Conservation (phyloP, 2,329 filamentous ascomycete species). For the Meredithiella fracta region DNA sequence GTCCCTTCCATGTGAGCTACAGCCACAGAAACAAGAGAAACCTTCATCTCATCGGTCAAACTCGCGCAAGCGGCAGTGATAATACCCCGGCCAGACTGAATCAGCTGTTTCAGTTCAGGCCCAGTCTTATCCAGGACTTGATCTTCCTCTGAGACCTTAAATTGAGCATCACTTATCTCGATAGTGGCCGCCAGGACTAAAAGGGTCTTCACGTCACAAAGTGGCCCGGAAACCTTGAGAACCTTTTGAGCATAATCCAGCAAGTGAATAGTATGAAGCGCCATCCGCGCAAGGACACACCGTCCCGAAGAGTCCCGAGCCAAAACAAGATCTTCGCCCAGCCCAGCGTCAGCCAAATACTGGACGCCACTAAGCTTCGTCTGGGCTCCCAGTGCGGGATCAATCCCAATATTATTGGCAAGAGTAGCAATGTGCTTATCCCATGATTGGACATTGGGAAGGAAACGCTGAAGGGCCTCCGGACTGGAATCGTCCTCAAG, state of each 20-base stretch:
- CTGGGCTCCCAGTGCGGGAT: slow-evolving; percentile 54
- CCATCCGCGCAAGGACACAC: slow-evolving; percentile 59
- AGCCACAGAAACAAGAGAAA: neutral
- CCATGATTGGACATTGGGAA: slow-evolving; percentile 54
- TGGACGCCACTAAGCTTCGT: slow-evolving; percentile 55
- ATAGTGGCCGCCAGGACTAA: neutral
- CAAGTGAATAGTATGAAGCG: slow-evolving; percentile 32
- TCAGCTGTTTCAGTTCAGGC: neutral
- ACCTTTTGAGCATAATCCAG: neutral
- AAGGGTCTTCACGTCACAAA: neutral
- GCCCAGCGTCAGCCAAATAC: slow-evolving; percentile 48
- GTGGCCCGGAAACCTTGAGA: neutral
- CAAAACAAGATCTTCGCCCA: slow-evolving; percentile 48
- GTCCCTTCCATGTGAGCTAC: neutral
- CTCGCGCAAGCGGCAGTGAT: too few species aligned
- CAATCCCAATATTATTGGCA: slow-evolving; percentile 35
- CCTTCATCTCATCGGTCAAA: too few species aligned
- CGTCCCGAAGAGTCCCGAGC: slow-evolving; percentile 50
- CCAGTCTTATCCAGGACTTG: neutral
- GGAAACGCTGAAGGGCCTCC: slow-evolving; percentile 29
- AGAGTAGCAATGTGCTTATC: slow-evolving; percentile 35
- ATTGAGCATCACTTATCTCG: slow-evolving; percentile 1
- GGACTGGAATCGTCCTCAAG: slow-evolving; percentile 23
- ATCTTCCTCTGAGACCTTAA: neutral
- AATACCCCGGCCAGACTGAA: neutral